phyloP scores from a whole-genome alignment of 2,329 filamentous ascomycete genomes.

The Parasarocladium wereldwijsianum region DNA sequence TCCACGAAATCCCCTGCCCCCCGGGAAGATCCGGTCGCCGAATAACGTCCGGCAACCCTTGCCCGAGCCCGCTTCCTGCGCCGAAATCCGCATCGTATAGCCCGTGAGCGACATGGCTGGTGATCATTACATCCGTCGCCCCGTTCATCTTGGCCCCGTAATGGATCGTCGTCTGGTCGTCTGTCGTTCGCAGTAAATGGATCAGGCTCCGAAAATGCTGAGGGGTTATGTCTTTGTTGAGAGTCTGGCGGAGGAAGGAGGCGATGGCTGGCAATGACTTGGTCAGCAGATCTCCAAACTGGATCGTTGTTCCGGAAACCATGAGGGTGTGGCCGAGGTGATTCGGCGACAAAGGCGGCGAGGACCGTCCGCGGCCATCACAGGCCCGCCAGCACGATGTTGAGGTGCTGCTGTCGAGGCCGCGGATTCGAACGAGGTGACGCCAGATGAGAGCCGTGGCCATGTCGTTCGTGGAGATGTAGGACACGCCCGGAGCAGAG shows the following conservation, averaged over 20 bases:
- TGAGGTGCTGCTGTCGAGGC: not conserved
- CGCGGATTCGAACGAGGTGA: constrained; percentile 1
- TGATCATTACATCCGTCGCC: constrained; percentile 1
- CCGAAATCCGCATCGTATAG: constrained; percentile 1
- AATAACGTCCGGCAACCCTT: constrained; percentile 1
- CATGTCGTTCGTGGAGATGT: constrained; percentile 2
- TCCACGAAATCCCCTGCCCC: not conserved
- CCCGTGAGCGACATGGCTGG: not conserved
- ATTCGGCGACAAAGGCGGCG: not conserved
- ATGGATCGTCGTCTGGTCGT: constrained; percentile 1
- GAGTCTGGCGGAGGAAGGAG: not conserved
- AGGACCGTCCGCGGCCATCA: constrained; percentile 1
- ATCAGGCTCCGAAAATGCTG: constrained; percentile 1
- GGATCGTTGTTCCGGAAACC: not conserved
- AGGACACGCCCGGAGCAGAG: not conserved
- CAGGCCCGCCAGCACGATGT: constrained; percentile 1
- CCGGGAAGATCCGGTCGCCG: constrained; percentile 1
- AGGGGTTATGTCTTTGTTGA: not conserved
- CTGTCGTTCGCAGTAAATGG: constrained; percentile 1
- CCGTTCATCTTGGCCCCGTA: constrained; percentile 2
- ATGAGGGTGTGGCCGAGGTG: constrained; percentile 1
- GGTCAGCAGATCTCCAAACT: not conserved
- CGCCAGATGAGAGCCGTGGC: constrained; percentile 1
- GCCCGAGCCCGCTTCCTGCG: not conserved
- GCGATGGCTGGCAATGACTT: not conserved